Percentiles rank a stretch among this genome's conserved stretches.
These are phyloP conservation scores for Mucor piriformis DNA, from an alignment of 371 early-diverging fungal genomes.

Conservation along the genomic window DNA sequence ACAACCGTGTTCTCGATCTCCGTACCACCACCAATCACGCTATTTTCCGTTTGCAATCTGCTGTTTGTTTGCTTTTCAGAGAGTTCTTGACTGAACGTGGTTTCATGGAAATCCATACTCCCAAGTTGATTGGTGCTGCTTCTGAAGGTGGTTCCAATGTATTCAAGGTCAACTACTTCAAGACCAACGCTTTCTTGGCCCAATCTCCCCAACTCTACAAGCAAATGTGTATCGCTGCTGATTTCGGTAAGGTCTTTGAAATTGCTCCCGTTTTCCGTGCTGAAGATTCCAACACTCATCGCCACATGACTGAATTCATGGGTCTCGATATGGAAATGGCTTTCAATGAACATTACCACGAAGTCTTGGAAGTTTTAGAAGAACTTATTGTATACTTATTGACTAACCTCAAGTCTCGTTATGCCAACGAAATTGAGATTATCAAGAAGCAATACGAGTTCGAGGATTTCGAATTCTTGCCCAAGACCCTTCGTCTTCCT, in stretches of 20 bases:
- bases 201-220: slow-evolving; percentile 99
- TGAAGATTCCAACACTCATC: slow-evolving; percentile 98
- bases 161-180: slow-evolving; percentile 98
- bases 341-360: slow-evolving; percentile 97
- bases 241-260: slow-evolving; percentile 98
- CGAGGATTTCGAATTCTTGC: slow-evolving; percentile 88
- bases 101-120: slow-evolving; percentile 99
- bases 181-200: slow-evolving; percentile 93
- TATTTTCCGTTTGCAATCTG: slow-evolving; percentile 97
- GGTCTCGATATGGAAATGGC: slow-evolving; percentile 99
- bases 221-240: slow-evolving; percentile 99
- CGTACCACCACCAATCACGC: slow-evolving; percentile 97
- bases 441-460: slow-evolving; percentile 94
- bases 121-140: slow-evolving; percentile 96
- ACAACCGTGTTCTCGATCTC: slow-evolving; percentile 97
- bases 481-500: slow-evolving; percentile 87
- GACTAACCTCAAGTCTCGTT: slow-evolving; percentile 83
- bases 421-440: slow-evolving; percentile 81
- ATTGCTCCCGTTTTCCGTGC: slow-evolving; percentile 99
- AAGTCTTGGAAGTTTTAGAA: slow-evolving; percentile 91
- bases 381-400: slow-evolving; percentile 94
- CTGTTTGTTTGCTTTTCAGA: slow-evolving; percentile 94
- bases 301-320: slow-evolving; percentile 99
- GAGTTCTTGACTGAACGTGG: slow-evolving; percentile 83
- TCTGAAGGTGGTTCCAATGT: slow-evolving; percentile 99